Evolutionary conservation across 176 grass and related monocot species (phyloP).

Genomic region (Saccharum spontaneum): DNA sequence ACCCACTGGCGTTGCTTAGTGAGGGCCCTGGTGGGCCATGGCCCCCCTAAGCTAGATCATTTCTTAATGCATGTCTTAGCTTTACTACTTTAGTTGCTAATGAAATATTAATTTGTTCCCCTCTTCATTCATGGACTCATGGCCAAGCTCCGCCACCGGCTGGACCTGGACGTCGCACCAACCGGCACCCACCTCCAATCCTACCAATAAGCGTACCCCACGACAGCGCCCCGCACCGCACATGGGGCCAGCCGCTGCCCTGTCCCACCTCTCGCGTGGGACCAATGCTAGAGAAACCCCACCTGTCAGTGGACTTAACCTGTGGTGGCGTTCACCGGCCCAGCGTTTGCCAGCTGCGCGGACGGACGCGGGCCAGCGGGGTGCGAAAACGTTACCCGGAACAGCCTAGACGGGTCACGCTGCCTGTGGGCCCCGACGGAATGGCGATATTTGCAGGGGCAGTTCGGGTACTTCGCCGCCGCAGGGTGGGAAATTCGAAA

Average conservation of each 20-base stretch:
- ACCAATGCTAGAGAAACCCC: accelerated
- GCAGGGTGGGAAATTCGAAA: constrained; percentile 34
- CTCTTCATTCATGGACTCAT: too few relatives aligned
- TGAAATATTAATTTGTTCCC: too few relatives aligned
- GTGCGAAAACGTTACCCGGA: background rate
- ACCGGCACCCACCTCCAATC: constrained; percentile 15
- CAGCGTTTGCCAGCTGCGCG: background rate
- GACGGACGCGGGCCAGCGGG: constrained; percentile 28
- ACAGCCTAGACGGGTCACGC: background rate
- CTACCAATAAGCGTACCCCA: background rate
- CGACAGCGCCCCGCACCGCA: background rate
- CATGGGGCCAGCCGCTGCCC: background rate
- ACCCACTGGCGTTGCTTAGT: too few relatives aligned
- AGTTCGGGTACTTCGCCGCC: constrained; percentile 12
- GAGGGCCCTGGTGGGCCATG: too few relatives aligned
- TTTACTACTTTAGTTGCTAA: too few relatives aligned
- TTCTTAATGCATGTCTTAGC: too few relatives aligned
- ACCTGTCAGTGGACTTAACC: background rate
- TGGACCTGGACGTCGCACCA: constrained; percentile 2
- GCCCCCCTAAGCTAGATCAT: too few relatives aligned
- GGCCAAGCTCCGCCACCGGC: too few relatives aligned
- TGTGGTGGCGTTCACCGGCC: accelerated
- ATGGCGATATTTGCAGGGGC: constrained; percentile 22
- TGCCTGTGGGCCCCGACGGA: background rate
- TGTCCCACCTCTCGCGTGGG: background rate